These are phyloP conservation scores for Flagelloscypha sp. DNA, from an alignment of 768 basidiomycete genomes.

Conservation along the genomic window DNA sequence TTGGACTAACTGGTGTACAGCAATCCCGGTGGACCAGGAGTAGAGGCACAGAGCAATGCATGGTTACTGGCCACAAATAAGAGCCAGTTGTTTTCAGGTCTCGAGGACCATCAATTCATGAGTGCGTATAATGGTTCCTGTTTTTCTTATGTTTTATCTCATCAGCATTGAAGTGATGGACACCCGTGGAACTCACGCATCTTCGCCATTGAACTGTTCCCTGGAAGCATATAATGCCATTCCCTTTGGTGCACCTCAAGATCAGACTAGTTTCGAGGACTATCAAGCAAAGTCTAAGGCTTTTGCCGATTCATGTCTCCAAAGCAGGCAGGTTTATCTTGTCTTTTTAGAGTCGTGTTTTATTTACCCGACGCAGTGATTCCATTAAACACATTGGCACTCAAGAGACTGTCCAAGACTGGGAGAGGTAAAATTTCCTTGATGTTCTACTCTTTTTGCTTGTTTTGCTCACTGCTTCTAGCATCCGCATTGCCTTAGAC, in stretches of 20 bases:
- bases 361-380: too few relatives aligned
- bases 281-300: too few relatives aligned
- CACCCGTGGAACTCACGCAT: slow-evolving; percentile 12
- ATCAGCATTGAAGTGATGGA: slow-evolving; percentile 8
- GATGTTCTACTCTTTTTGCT: too few relatives aligned
- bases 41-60: slow-evolving; percentile 9
- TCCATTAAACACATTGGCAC: slow-evolving; percentile 5
- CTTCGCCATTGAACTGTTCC: slow-evolving; percentile 13
- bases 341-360: too few relatives aligned
- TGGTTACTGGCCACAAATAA: slow-evolving; percentile 12
- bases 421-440: too few relatives aligned
- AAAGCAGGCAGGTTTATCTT: too few relatives aligned
- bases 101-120: slow-evolving; percentile 13
- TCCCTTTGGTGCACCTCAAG: too few relatives aligned
- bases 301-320: too few relatives aligned
- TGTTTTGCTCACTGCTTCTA: too few relatives aligned
- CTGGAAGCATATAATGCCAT: too few relatives aligned
- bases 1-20: neutral
- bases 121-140: slow-evolving; percentile 2
- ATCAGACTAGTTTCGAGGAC: too few relatives aligned
- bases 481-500: slow-evolving; percentile 10
- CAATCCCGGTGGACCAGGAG: slow-evolving; percentile 9
- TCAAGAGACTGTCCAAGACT: neutral
- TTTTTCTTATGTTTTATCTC: slow-evolving; percentile 1
- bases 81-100: slow-evolving; percentile 4